Base-by-base conservation (phyloP, 257 asterid species). In the Leptodermis oblonga region DNA sequence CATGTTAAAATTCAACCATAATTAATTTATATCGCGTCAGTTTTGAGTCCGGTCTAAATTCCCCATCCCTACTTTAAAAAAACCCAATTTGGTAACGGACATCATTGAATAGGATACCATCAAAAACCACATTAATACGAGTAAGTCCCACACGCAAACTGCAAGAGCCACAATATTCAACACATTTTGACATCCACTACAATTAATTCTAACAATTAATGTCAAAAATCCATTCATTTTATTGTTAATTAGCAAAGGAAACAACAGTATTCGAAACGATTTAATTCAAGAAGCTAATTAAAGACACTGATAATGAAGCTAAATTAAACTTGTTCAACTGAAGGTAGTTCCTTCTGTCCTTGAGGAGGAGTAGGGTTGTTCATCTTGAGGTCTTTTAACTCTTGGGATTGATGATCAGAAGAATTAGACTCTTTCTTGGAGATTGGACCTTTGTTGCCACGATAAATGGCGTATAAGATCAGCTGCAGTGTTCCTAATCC, bases 401-500 rank as follows among this genome's bases (percentile, higher is more conserved):
- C 79, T 33, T 49, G 23, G 3, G 83, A 65, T 48, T 43, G 71
- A n/a, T n/a, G n/a, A n/a, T n/a, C n/a, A n/a, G n/a, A n/a, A n/a
- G n/a, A n/a, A 15, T 39, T 69, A 39, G 58, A 64, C 11, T 77
- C 18, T 41, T 79, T 80, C 77, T 65, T 42, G 18, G 60, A 23
- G n/a, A n/a, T n/a, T 15, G 67, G 55, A 46, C 86, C 88, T 76
- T 82, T 86, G 83, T 87, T 89, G 15, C 83, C 39, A 8, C 75
- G 85, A 77, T 90, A 90, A 15, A 86, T 78, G 25, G 88, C 87
- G 48, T 88, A 92, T 15, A 92, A 75, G 64, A 88, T 85, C 60
- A 92, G 87, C 66, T 92, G 97, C 77, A 86, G 83, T 3, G 86
- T 37, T 33, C 97, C 98, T 78, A 90, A 76, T 67, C 82, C 90